phyloP scores from a whole-genome alignment of 768 basidiomycete species.

The Vishniacozyma victoriae region DNA sequence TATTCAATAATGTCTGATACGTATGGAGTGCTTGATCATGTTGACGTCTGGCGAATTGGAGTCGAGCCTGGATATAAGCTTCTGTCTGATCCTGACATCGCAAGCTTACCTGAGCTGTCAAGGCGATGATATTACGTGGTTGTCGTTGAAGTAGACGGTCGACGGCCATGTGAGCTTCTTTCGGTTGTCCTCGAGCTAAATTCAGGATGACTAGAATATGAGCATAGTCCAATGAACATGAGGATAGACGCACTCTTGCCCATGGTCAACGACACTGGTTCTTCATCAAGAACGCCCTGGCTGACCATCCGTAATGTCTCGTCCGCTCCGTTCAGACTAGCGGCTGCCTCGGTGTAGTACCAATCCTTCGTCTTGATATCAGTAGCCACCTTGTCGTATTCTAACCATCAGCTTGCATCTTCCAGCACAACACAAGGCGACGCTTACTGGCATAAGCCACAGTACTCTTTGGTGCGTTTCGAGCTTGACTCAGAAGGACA shows the following conservation, averaged over 20 bases:
- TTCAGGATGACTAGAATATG: constrained; percentile 64
- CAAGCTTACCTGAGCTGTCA: constrained; percentile 69
- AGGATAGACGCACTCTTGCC: constrained; percentile 33
- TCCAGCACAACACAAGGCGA: background rate
- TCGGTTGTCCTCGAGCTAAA: constrained; percentile 70
- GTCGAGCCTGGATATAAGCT: constrained; percentile 61
- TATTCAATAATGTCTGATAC: constrained; percentile 76
- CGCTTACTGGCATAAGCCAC: constrained; percentile 67
- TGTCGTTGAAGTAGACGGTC: constrained; percentile 69
- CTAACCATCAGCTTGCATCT: constrained; percentile 11
- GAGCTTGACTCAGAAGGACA: constrained; percentile 70
- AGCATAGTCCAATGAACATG: background rate
- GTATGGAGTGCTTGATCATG: constrained; percentile 72
- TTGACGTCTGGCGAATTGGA: constrained; percentile 71
- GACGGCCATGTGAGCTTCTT: constrained; percentile 74
- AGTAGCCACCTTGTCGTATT: constrained; percentile 35
- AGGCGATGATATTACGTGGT: constrained; percentile 79
- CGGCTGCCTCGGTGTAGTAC: constrained; percentile 53
- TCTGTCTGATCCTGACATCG: background rate
- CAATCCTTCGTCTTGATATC: constrained; percentile 24
- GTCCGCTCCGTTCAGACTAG: constrained; percentile 51
- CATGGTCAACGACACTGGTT: constrained; percentile 23
- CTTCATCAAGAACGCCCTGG: constrained; percentile 61
- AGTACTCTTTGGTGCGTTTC: constrained; percentile 74
- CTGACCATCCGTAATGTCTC: constrained; percentile 50